A percentile compares a stretch with the other conserved stretches of the same genome.
Conservation (phyloP, 352 stramenopile genomes). For the Globisporangium splendens region DNA sequence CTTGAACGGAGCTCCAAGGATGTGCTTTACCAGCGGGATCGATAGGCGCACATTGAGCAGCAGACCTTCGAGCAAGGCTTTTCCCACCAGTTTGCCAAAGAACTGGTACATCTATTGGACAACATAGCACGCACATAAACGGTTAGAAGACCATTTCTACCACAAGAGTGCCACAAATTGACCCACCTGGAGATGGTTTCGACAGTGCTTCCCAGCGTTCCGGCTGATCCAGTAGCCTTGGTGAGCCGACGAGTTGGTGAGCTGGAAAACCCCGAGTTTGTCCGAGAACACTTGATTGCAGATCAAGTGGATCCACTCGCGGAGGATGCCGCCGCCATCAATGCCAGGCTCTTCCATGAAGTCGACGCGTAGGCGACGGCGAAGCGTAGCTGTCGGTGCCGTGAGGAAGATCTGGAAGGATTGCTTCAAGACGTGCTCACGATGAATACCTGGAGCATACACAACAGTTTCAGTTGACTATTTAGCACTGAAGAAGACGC, state of each 20-base stretch:
- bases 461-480: background rate
- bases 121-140: too few species aligned
- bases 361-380: slow-evolving; percentile 75
- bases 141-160: background rate
- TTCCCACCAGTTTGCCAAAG: slow-evolving; percentile 64
- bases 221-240: slow-evolving; percentile 68
- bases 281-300: slow-evolving; percentile 60
- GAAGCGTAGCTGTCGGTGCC: slow-evolving; percentile 40
- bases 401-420: slow-evolving; percentile 59
- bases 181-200: slow-evolving; percentile 40
- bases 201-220: slow-evolving; percentile 15
- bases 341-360: slow-evolving; percentile 82
- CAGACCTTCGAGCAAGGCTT: slow-evolving; percentile 68
- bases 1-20: slow-evolving; percentile 56
- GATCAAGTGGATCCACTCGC: slow-evolving; percentile 79
- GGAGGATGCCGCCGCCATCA: slow-evolving; percentile 72
- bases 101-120: slow-evolving; percentile 73
- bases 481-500: background rate
- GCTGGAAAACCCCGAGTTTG: slow-evolving; percentile 42
- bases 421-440: slow-evolving; percentile 67
- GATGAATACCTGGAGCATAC: slow-evolving; percentile 41
- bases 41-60: slow-evolving; percentile 65
- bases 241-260: slow-evolving; percentile 38
- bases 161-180: background rate
- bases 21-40: slow-evolving; percentile 64